Evolutionary conservation across 805 yeast genomes (phyloP).

Genomic region (Metschnikowia gelsemii): DNA sequence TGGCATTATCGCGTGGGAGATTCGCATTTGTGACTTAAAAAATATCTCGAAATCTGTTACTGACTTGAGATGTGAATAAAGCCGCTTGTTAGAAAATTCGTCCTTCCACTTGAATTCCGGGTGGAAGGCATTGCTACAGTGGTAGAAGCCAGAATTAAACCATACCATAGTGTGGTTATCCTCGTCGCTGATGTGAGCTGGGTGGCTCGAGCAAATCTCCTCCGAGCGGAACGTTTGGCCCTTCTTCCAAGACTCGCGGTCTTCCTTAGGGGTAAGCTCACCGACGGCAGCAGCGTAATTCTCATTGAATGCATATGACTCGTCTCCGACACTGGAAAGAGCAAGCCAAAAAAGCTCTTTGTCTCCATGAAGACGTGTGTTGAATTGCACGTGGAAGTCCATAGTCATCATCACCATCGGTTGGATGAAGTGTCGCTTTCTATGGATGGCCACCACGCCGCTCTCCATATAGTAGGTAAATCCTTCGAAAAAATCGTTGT

Average conservation of each 20-base stretch:
- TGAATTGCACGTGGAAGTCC: conserved; percentile 18
- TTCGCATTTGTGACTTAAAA: conserved; percentile 35
- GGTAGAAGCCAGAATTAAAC: conserved; percentile 69
- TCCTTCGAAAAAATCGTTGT: conserved; percentile 31
- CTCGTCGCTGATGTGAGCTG: conserved; percentile 57
- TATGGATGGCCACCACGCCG: conserved; percentile 35
- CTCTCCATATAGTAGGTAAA: conserved; percentile 41
- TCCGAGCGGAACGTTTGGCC: conserved; percentile 30
- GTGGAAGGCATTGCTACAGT: conserved; percentile 44
- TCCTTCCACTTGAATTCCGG: conserved; percentile 30
- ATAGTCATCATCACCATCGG: conserved; percentile 33
- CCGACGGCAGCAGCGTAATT: conserved; percentile 35
- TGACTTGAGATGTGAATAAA: conserved; percentile 26
- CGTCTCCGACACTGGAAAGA: conserved; percentile 28
- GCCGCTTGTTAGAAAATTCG: conserved; percentile 25
- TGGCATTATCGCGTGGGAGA: conserved; percentile 42
- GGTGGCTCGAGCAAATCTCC: conserved; percentile 61
- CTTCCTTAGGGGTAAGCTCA: conserved; percentile 29
- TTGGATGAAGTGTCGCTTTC: conserved; percentile 30
- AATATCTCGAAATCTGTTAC: conserved; percentile 26
- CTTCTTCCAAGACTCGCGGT: conserved; percentile 19
- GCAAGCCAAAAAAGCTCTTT: conserved; percentile 39
- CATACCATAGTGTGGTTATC: conserved; percentile 54
- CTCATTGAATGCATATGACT: conserved; percentile 30
- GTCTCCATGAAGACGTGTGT: conserved; percentile 31